Evolutionary conservation across 208 protist genomes (phyloP).

Genomic region (Vickermania ingenoplastis): DNA sequence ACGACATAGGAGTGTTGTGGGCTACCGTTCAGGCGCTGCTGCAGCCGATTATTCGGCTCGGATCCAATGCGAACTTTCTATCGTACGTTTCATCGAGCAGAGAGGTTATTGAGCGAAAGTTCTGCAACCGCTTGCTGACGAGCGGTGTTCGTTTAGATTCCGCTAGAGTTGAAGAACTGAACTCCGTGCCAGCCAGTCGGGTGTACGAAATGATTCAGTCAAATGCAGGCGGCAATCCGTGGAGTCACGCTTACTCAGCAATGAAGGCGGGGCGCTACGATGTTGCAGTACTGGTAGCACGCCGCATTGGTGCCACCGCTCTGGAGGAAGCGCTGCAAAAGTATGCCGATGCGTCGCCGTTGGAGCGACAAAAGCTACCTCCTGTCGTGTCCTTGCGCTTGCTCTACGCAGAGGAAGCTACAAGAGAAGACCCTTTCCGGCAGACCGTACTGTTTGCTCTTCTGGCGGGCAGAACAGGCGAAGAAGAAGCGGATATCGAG

Average conservation of each 20-base stretch:
- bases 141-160: conserved; percentile 37
- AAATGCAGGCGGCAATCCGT: conserved; percentile 32
- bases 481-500: conserved; percentile 18
- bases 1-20: conserved; percentile 52
- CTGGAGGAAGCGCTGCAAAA: conserved; percentile 24
- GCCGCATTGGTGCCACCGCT: conserved; percentile 23
- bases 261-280: conserved; percentile 80
- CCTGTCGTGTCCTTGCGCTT: conserved; percentile 30
- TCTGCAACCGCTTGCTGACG: conserved; percentile 32
- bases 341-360: conserved; percentile 15
- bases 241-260: conserved; percentile 51
- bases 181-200: conserved; percentile 33
- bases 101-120: conserved; percentile 55
- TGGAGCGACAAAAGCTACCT: conserved; percentile 24
- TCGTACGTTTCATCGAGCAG: conserved; percentile 58
- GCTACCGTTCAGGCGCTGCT: conserved; percentile 37
- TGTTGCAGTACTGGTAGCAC: conserved; percentile 31
- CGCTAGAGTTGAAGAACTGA: conserved; percentile 36
- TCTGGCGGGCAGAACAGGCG: conserved; percentile 52
- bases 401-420: conserved; percentile 52
- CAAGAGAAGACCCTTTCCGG: conserved; percentile 37
- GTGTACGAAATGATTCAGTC: conserved; percentile 38
- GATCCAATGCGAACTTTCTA: conserved; percentile 26
- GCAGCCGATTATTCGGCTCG: conserved; percentile 27
- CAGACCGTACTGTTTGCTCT: conserved; percentile 73